phyloP scores from a whole-genome alignment of 2,329 filamentous ascomycete species.

The Colletotrichum incanum region DNA sequence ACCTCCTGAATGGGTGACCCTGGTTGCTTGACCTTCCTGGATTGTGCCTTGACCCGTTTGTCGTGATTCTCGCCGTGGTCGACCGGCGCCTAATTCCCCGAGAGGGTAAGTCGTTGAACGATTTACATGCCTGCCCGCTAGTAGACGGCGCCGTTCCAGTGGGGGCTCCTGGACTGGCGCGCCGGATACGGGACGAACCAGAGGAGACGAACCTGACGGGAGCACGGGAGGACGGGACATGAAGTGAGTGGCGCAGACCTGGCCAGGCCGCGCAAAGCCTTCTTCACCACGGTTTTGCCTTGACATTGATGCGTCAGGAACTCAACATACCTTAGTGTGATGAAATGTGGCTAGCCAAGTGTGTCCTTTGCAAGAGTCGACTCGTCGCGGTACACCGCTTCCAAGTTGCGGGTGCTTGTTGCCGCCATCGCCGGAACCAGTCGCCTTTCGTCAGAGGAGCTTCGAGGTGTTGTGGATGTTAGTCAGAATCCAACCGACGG shows the following conservation, averaged over 20 bases:
- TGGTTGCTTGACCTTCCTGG: slow-evolving; percentile 18
- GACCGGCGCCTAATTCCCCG: slow-evolving; percentile 27
- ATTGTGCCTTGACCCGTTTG: slow-evolving; percentile 7
- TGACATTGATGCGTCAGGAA: slow-evolving; percentile 23
- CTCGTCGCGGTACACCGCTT: slow-evolving; percentile 14
- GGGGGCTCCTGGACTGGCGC: slow-evolving; percentile 13
- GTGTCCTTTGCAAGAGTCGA: not conserved
- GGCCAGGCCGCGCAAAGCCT: slow-evolving; percentile 15
- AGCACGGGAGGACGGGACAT: slow-evolving; percentile 23
- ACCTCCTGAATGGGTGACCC: slow-evolving; percentile 20
- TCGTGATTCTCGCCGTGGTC: slow-evolving; percentile 29
- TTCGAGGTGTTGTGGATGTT: slow-evolving; percentile 1
- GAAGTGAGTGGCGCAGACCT: slow-evolving; percentile 22
- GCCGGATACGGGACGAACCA: slow-evolving; percentile 29
- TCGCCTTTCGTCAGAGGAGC: slow-evolving; percentile 4
- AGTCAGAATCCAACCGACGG: slow-evolving; percentile 10
- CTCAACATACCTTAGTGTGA: slow-evolving; percentile 3
- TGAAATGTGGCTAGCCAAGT: slow-evolving; percentile 24
- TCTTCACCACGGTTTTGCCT: slow-evolving; percentile 5
- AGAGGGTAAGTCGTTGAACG: slow-evolving; percentile 17
- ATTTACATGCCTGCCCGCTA: slow-evolving; percentile 12
- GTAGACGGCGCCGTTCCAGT: slow-evolving; percentile 4
- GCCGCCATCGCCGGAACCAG: slow-evolving; percentile 28
- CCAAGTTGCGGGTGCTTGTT: slow-evolving; percentile 18
- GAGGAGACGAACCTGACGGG: slow-evolving; percentile 24